Evolutionary conservation across 441 rosid species (phyloP).

Genomic region (Erodium chrysanthum): DNA sequence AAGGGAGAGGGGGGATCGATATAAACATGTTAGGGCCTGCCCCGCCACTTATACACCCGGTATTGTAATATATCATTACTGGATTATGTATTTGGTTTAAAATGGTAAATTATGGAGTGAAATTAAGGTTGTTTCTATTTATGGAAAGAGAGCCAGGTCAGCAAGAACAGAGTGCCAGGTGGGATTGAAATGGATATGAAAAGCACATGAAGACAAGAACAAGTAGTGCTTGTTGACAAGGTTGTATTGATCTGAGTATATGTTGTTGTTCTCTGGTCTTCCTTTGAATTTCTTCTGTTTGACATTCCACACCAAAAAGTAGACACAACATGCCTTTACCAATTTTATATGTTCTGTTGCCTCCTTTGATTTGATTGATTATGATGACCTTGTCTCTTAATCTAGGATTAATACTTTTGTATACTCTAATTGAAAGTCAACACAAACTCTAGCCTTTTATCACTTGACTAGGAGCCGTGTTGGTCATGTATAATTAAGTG

Average conservation of each 20-base stretch:
- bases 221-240: background rate
- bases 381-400: background rate
- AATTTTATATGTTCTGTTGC: background rate
- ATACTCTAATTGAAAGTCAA: background rate
- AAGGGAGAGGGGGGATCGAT: no score
- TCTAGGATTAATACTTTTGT: background rate
- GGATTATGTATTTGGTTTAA: no score
- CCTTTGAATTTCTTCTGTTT: background rate
- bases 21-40: no score
- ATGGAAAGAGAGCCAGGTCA: background rate
- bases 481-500: no score
- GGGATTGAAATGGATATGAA: background rate
- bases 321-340: background rate
- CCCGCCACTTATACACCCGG: no score
- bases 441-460: no score
- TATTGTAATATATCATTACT: no score
- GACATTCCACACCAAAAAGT: constrained; percentile 1
- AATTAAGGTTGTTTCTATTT: background rate
- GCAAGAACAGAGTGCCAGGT: background rate
- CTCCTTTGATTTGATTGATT: background rate
- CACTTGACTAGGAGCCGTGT: no score
- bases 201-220: background rate
- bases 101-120: no score
- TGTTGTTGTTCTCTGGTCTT: background rate
- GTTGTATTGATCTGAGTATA: background rate